These are phyloP conservation scores for Evernia prunastri DNA, from an alignment of 495 filamentous ascomycete species.

Conservation along the genomic window DNA sequence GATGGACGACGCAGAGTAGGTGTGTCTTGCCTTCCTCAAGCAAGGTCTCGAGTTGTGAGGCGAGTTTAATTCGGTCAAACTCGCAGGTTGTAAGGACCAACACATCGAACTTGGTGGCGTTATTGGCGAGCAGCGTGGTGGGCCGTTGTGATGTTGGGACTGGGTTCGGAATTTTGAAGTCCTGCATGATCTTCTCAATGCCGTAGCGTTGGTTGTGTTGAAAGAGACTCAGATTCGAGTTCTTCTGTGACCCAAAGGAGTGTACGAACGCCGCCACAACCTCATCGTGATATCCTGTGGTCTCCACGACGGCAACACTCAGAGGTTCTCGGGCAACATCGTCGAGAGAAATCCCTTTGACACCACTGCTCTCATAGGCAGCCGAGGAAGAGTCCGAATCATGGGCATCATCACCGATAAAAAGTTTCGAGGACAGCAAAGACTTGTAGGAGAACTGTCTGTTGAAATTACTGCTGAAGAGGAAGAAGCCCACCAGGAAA, in stretches of 20 bases:
- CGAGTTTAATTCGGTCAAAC: constrained; percentile 18
- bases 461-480: background rate
- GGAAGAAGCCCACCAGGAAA: constrained; percentile 3
- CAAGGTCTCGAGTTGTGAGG: constrained; percentile 14
- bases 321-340: background rate
- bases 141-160: constrained; percentile 13
- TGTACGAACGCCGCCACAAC: constrained; percentile 29
- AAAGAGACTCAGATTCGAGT: constrained; percentile 21
- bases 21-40: constrained; percentile 25
- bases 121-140: constrained; percentile 8
- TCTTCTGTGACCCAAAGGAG: constrained; percentile 25
- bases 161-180: constrained; percentile 19
- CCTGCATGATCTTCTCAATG: constrained; percentile 25
- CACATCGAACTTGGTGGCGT: constrained; percentile 15
- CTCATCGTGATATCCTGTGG: constrained; percentile 29
- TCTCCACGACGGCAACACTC: constrained; percentile 19
- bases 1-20: constrained; percentile 28
- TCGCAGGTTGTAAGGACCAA: constrained; percentile 29
- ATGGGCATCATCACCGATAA: background rate
- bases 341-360: background rate
- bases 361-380: background rate
- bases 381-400: background rate
- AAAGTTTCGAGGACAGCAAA: background rate
- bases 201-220: constrained; percentile 25
- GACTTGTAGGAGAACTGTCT: constrained; percentile 7